Evolutionary conservation across 345 rosid species (phyloP).

Genomic region (Bruguiera gymnorhiza): DNA sequence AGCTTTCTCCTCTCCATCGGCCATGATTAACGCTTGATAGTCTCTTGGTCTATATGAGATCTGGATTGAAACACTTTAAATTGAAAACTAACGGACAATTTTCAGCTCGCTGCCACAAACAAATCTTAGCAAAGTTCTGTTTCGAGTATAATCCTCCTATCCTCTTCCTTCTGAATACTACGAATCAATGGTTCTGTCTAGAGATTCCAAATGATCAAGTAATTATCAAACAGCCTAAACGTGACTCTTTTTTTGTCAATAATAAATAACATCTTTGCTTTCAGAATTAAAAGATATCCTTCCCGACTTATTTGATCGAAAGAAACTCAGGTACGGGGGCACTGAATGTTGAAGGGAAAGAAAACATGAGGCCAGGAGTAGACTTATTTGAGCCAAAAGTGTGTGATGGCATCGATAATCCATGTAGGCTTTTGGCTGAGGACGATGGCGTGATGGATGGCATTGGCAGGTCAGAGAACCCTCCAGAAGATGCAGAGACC

Average conservation of each 20-base stretch:
- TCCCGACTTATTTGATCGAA: slow-evolving; percentile 47
- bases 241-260: slow-evolving; percentile 18
- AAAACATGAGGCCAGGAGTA: slow-evolving; percentile 46
- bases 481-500: slow-evolving; percentile 47
- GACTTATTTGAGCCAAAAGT: slow-evolving; percentile 48
- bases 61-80: no score
- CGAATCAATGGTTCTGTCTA: no score
- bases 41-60: no score
- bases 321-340: slow-evolving; percentile 48
- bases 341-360: slow-evolving; percentile 61
- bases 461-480: slow-evolving; percentile 70
- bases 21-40: no score
- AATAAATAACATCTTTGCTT: slow-evolving; percentile 56
- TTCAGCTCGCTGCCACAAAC: no score
- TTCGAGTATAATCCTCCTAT: no score
- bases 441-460: slow-evolving; percentile 62
- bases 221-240: neutral
- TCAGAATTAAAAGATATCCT: slow-evolving; percentile 60
- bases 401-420: slow-evolving; percentile 46
- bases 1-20: no score
- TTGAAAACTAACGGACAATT: no score
- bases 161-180: no score
- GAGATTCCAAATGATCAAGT: no score
- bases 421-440: slow-evolving; percentile 37
- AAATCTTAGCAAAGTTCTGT: no score